Percentiles rank a stretch among this genome's conserved stretches.
Evolutionary conservation across 768 basidiomycete genomes (phyloP).

Genomic region (Boletus sensibilis): DNA sequence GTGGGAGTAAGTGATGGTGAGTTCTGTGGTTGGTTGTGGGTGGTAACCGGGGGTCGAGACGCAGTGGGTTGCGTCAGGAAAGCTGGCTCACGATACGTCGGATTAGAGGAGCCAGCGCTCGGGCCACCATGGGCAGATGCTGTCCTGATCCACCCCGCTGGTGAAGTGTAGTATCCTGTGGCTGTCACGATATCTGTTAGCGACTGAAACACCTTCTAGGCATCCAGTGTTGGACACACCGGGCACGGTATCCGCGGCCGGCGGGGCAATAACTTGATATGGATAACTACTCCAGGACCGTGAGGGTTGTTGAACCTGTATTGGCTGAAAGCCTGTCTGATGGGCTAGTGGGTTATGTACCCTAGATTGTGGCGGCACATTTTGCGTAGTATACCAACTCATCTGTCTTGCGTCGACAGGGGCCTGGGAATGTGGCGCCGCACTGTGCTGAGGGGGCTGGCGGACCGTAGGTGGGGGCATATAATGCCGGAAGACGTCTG

Average conservation of each 20-base stretch:
- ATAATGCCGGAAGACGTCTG: conserved; percentile 6
- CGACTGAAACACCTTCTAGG: background rate
- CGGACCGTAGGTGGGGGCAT: background rate
- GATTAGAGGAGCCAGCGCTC: background rate
- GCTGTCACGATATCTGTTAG: background rate
- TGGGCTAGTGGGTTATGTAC: background rate
- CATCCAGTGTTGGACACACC: conserved; percentile 9
- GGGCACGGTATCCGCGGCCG: background rate
- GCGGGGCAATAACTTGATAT: background rate
- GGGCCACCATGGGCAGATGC: background rate
- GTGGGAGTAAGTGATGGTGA: background rate
- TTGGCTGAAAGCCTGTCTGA: conserved; percentile 5
- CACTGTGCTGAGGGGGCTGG: background rate
- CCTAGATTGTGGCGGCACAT: conserved; percentile 4
- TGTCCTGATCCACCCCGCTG: background rate
- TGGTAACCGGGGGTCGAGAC: background rate
- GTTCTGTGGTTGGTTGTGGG: conserved; percentile 4
- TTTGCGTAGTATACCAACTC: conserved; percentile 14
- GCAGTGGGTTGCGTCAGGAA: background rate
- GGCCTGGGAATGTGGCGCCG: background rate
- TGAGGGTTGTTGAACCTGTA: conserved; percentile 5
- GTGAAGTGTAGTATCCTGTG: conserved; percentile 2
- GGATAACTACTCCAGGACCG: conserved; percentile 13
- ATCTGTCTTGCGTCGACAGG: conserved; percentile 7
- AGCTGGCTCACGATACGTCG: background rate